Evolutionary conservation across 345 rosid species (phyloP).

Genomic region (Moricandia moricandioides): DNA sequence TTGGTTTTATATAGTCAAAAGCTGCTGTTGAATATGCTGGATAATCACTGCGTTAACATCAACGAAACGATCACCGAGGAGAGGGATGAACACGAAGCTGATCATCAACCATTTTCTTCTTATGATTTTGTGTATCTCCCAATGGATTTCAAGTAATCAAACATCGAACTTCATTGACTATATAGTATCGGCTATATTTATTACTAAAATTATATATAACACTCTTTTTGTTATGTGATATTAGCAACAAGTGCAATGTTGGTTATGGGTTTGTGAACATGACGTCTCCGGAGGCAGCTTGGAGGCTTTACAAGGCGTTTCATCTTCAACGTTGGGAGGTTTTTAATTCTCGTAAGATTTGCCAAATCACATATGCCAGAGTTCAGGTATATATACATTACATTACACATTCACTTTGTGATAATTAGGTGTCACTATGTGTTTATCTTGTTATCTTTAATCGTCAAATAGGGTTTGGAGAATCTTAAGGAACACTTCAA

Average conservation of each 20-base stretch:
- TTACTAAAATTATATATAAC: not conserved
- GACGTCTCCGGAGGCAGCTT: constrained; percentile 82
- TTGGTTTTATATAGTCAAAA: constrained; percentile 49
- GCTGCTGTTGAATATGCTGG: constrained; percentile 85
- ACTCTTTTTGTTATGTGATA: not conserved
- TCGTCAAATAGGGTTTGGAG: constrained; percentile 62
- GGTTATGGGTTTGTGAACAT: constrained; percentile 99
- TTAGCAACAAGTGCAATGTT: constrained; percentile 95
- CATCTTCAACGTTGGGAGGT: constrained; percentile 94
- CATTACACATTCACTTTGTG: not conserved
- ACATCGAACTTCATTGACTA: not conserved
- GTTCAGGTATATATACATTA: constrained; percentile 60
- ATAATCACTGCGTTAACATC: constrained; percentile 88
- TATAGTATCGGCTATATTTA: not conserved
- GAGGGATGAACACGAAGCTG: constrained; percentile 35
- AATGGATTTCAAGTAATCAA: constrained; percentile 86
- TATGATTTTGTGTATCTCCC: constrained; percentile 97
- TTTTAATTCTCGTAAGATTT: constrained; percentile 87
- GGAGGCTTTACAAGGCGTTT: constrained; percentile 85
- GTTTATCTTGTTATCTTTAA: constrained; percentile 6
- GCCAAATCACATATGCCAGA: constrained; percentile 88
- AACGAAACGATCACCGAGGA: constrained; percentile 60
- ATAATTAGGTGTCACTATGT: not conserved
- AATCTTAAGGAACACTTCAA: constrained; percentile 90
- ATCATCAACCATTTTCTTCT: constrained; percentile 62